Base-by-base conservation (phyloP, 805 yeast genomes). In the Ogataea kodamae region DNA sequence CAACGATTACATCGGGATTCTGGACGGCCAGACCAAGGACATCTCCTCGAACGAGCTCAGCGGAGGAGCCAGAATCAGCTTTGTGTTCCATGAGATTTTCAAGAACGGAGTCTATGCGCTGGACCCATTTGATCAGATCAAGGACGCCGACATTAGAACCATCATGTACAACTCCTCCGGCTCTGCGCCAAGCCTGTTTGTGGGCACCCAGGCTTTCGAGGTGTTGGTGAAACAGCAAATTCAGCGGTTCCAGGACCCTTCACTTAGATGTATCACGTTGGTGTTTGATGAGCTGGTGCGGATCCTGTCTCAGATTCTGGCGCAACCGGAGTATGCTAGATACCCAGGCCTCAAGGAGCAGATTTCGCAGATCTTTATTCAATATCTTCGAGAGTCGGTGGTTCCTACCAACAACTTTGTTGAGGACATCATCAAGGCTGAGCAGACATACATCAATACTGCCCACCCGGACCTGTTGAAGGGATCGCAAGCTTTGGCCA, bases 1-100 rank as follows among this genome's bases (percentile, higher is more conserved):
- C 46, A 87, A 84, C 57, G 97, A 89, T 57, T 92, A 88, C 64
- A 81, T 78, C 41, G 90, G 92, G 10, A 85, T 90, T 25, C 68
- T 92, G 49, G 92, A 85, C 52, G 98, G 98, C 64, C 90, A 86
- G 59, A 81, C 92, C 16, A 84, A 77, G 59, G 98, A 92, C 54
- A 69, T 92, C 46, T 78, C 94, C 6, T 78, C 89, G 7, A 76
- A 81, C 52, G 98, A 92, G 65, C 74, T 92, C 48, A 83, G 95
- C 46, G 98, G 98, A 57, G 98, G 96, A 63, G 98, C 98, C 0
- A 83, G 98, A 72, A 84, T 90, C 43, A 81, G 95, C 18, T 92
- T 88, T 68, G 97, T 90, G 12, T 92, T 90, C 69, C 97, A 90
- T 60, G 97, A 90, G 66, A 83, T 92, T 38, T 90, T 78, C 68